These are phyloP conservation scores for Cyanodermella asteris DNA, from an alignment of 2,329 filamentous ascomycete species.

Conservation along the genomic window DNA sequence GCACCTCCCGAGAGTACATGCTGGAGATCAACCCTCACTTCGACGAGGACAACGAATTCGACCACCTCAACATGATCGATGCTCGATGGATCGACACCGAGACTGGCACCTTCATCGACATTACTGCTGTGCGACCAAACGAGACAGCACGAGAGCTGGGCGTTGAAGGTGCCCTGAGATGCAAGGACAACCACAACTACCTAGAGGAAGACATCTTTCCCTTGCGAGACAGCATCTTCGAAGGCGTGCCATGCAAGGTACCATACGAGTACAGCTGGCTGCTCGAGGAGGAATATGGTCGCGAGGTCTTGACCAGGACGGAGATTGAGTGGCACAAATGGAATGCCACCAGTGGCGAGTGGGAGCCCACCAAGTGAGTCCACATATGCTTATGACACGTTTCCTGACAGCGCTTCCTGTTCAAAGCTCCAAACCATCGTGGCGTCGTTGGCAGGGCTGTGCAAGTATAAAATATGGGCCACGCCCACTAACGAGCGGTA, in stretches of 20 bases:
- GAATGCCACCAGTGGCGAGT: too few relatives aligned
- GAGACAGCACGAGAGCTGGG: constrained; percentile 17
- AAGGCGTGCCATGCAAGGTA: constrained; percentile 29
- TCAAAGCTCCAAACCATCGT: too few relatives aligned
- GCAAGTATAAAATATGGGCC: too few relatives aligned
- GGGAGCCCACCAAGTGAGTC: too few relatives aligned
- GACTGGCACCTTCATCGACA: constrained; percentile 39
- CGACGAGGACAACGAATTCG: constrained; percentile 20
- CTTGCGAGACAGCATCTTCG: constrained; percentile 31
- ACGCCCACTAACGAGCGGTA: too few relatives aligned
- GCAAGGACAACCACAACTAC: constrained; percentile 36
- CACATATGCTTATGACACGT: too few relatives aligned
- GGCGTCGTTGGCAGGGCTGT: too few relatives aligned
- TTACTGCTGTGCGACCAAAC: constrained; percentile 32
- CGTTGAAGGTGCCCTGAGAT: constrained; percentile 23
- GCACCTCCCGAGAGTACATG: constrained; percentile 26
- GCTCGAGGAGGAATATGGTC: constrained; percentile 32
- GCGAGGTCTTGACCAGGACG: constrained; percentile 23
- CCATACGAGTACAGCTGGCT: constrained; percentile 34
- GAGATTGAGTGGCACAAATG: too few relatives aligned
- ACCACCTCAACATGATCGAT: constrained; percentile 34
- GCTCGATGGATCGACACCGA: constrained; percentile 38
- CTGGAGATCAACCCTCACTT: constrained; percentile 38
- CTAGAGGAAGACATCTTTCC: constrained; percentile 33
- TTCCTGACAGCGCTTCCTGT: too few relatives aligned